Conservation (phyloP, 2,329 filamentous ascomycete genomes). For the Neoascochyta sp. region DNA sequence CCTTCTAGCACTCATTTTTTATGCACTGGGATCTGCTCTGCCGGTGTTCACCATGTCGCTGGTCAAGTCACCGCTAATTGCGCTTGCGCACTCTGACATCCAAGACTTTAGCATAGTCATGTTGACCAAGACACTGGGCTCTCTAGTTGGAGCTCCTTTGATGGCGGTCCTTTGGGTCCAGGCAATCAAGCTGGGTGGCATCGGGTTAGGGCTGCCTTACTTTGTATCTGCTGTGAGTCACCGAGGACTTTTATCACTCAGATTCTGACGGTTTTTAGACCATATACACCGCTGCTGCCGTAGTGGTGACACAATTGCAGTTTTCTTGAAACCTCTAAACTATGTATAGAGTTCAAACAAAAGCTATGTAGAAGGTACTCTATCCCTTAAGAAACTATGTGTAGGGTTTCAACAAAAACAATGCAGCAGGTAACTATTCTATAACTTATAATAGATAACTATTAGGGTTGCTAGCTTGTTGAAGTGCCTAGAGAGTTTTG, state of each 20-base stretch:
- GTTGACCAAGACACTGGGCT: conserved; percentile 36
- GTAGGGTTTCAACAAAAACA: too few relatives aligned
- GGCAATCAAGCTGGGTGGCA: conserved; percentile 33
- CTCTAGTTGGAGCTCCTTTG: conserved; percentile 34
- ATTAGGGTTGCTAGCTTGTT: too few relatives aligned
- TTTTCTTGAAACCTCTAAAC: too few relatives aligned
- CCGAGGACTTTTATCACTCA: not conserved
- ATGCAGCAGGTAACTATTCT: too few relatives aligned
- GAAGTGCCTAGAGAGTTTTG: too few relatives aligned
- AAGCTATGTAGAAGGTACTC: too few relatives aligned
- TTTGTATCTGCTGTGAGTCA: conserved; percentile 34
- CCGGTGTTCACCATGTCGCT: conserved; percentile 40
- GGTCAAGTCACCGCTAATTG: conserved; percentile 34
- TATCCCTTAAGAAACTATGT: too few relatives aligned
- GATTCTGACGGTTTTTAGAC: not conserved
- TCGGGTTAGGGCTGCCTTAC: conserved; percentile 33
- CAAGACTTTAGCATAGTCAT: conserved; percentile 40
- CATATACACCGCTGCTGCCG: conserved; percentile 1
- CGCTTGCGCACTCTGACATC: conserved; percentile 21
- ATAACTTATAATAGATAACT: too few relatives aligned
- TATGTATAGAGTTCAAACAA: too few relatives aligned
- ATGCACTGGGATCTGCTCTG: conserved; percentile 38
- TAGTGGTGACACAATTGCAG: not conserved
- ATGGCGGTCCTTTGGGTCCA: conserved; percentile 38
- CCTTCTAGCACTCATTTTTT: conserved; percentile 31